Conservation (phyloP, 768 basidiomycete species). For the Cystofilobasidium macerans region DNA sequence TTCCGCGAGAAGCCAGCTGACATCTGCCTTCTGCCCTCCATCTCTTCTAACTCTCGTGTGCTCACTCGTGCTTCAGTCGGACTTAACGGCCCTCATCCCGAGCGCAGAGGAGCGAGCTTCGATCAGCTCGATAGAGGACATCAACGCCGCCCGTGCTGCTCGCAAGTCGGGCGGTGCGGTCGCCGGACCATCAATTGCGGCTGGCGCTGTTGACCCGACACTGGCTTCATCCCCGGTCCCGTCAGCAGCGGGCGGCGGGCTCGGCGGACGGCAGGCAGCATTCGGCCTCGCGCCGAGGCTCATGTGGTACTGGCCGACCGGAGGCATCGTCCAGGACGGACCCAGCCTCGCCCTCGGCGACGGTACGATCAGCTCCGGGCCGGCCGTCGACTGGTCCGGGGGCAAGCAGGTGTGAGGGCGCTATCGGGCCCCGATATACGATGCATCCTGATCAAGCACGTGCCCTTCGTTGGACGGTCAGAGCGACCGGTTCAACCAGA, state of each 20-base stretch:
- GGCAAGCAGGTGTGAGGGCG: constrained; percentile 4
- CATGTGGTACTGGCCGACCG: constrained; percentile 23
- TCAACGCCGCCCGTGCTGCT: constrained; percentile 4
- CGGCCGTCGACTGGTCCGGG: background rate
- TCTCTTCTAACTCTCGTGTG: background rate
- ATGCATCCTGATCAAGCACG: no score
- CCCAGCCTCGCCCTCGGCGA: constrained; percentile 1
- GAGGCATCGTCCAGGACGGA: constrained; percentile 9
- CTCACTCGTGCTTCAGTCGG: constrained; percentile 6
- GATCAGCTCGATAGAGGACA: constrained; percentile 22
- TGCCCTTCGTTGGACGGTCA: no score
- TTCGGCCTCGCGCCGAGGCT: constrained; percentile 16
- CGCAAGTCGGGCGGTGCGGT: background rate
- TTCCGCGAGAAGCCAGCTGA: background rate
- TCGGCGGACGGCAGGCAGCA: background rate
- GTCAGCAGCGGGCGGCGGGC: background rate
- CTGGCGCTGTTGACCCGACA: background rate
- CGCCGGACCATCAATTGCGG: background rate
- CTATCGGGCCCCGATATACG: no score
- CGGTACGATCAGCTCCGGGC: background rate
- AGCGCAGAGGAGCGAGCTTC: background rate
- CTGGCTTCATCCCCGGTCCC: background rate
- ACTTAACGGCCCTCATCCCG: constrained; percentile 21
- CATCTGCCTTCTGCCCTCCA: background rate
- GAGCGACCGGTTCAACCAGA: no score